A percentile compares a stretch with the other conserved stretches of the same genome.
phyloP scores from a whole-genome alignment of 1,284 basidiomycete species.

The Pterulicium gracile region DNA sequence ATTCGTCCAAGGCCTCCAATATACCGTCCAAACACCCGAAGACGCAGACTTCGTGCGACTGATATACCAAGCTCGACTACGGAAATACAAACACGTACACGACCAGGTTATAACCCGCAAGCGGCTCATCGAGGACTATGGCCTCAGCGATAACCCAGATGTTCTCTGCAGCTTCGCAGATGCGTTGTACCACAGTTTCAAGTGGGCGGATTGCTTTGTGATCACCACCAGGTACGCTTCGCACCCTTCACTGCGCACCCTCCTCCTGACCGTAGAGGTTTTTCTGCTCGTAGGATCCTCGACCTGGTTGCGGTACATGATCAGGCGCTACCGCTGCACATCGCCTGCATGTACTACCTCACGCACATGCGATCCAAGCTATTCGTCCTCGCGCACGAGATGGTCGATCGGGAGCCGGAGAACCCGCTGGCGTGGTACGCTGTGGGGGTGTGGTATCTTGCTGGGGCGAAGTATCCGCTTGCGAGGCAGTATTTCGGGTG shows the following conservation, averaged over 20 bases:
- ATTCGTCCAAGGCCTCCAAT: slow-evolving; percentile 81
- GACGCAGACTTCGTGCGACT: slow-evolving; percentile 86
- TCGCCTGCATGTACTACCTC: slow-evolving; percentile 96
- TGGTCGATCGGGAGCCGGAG: slow-evolving; percentile 90
- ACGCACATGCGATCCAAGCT: slow-evolving; percentile 84
- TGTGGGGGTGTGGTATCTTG: slow-evolving; percentile 95
- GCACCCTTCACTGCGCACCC: neutral
- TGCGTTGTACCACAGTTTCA: slow-evolving; percentile 77
- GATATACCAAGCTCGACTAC: slow-evolving; percentile 85
- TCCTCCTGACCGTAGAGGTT: neutral
- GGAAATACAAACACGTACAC: slow-evolving; percentile 79
- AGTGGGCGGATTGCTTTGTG: slow-evolving; percentile 89
- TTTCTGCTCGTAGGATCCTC: slow-evolving; percentile 53
- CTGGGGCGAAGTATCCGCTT: slow-evolving; percentile 76
- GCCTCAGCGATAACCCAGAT: slow-evolving; percentile 83
- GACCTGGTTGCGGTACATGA: slow-evolving; percentile 73
- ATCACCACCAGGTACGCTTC: slow-evolving; percentile 70
- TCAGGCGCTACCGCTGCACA: slow-evolving; percentile 83
- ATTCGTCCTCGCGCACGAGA: slow-evolving; percentile 91
- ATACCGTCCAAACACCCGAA: slow-evolving; percentile 72
- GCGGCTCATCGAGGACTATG: slow-evolving; percentile 68
- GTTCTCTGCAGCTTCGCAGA: slow-evolving; percentile 89
- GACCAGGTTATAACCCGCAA: slow-evolving; percentile 74
- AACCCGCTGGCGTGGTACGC: slow-evolving; percentile 96
- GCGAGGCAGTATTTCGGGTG: slow-evolving; percentile 90